phyloP scores from a whole-genome alignment of 352 stramenopile genomes.

The Pythium vanterpoolii region DNA sequence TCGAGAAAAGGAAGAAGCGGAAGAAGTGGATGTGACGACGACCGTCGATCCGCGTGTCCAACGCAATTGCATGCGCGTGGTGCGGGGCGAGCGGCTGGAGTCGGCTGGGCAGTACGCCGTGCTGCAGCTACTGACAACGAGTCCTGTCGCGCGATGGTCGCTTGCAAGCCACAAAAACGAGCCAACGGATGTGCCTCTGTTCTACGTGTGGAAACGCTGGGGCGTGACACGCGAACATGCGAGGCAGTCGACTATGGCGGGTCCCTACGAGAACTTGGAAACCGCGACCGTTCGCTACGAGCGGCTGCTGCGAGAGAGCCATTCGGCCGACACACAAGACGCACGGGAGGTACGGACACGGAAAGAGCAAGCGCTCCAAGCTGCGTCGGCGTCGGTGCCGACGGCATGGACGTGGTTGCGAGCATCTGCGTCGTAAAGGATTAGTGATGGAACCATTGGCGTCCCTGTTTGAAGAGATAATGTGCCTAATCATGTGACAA shows the following conservation, averaged over 20 bases:
- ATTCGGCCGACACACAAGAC: neutral
- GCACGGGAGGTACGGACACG: neutral
- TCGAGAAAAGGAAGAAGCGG: neutral
- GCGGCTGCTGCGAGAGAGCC: neutral
- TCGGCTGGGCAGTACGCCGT: neutral
- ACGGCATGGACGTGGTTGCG: conserved; percentile 15
- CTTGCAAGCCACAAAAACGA: neutral
- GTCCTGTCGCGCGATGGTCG: neutral
- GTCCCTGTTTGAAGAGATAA: no score
- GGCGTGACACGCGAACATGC: neutral
- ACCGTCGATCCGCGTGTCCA: neutral
- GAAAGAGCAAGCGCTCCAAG: neutral
- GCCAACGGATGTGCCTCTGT: neutral
- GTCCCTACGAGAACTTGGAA: conserved; percentile 4
- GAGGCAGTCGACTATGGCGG: neutral
- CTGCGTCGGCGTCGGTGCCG: neutral
- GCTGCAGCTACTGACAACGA: conserved; percentile 4
- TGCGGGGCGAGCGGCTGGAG: neutral
- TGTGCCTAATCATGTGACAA: neutral
- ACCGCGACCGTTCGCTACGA: conserved; percentile 4
- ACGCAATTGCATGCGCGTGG: neutral
- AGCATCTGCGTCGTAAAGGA: conserved; percentile 9
- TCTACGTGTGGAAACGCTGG: conserved; percentile 12
- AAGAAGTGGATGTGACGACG: neutral
- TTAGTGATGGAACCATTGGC: neutral